Conservation (phyloP, 345 rosid genomes). For the Noccaea bulbosa region DNA sequence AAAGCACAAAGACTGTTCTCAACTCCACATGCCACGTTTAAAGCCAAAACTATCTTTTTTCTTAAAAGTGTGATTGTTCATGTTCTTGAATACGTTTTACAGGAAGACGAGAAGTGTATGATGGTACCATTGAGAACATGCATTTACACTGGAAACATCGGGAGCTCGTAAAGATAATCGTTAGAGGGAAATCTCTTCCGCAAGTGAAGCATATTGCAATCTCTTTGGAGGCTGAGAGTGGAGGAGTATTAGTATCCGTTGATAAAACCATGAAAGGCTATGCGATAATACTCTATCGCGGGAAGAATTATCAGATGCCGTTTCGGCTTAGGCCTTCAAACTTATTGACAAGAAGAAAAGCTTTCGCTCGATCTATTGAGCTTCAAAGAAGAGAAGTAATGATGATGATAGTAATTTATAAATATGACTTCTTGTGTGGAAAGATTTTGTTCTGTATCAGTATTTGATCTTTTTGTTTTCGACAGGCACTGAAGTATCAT, state of each 20-base stretch:
- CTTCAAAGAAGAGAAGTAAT: slow-evolving; percentile 91
- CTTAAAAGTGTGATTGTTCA: neutral
- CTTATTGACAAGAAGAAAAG: slow-evolving; percentile 77
- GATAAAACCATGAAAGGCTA: slow-evolving; percentile 82
- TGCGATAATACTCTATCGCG: slow-evolving; percentile 78
- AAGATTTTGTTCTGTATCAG: slow-evolving; percentile 22
- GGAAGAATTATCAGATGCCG: slow-evolving; percentile 81
- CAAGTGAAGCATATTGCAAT: slow-evolving; percentile 85
- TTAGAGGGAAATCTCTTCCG: slow-evolving; percentile 59
- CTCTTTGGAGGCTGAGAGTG: slow-evolving; percentile 89
- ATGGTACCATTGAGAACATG: slow-evolving; percentile 90
- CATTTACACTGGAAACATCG: slow-evolving; percentile 93
- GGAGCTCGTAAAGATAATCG: slow-evolving; percentile 83
- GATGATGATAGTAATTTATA: neutral
- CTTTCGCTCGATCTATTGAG: slow-evolving; percentile 81
- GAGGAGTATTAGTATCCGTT: slow-evolving; percentile 80
- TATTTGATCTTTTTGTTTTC: slow-evolving; percentile 17
- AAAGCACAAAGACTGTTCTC: slow-evolving; percentile 40
- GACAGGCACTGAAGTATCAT: slow-evolving; percentile 83
- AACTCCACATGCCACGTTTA: slow-evolving; percentile 4
- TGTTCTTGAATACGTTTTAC: slow-evolving; percentile 2
- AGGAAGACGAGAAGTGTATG: slow-evolving; percentile 83
- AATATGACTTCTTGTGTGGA: slow-evolving; percentile 11
- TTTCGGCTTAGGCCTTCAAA: slow-evolving; percentile 61
- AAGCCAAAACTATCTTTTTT: slow-evolving; percentile 6